Conservation (phyloP, 768 basidiomycete species). For the Termitomyces sp. region DNA sequence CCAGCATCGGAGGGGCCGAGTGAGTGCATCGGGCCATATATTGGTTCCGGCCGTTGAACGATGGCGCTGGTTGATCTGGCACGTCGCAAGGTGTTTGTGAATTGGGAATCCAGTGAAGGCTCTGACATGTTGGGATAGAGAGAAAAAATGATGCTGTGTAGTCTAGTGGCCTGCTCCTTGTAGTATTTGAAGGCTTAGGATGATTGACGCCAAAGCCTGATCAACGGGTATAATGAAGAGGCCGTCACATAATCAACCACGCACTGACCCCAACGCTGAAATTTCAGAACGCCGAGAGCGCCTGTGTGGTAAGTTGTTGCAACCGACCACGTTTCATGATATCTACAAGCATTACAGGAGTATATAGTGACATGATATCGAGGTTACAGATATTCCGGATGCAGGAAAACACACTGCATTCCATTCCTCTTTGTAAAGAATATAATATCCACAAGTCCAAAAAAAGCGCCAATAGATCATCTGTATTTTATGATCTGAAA, state of each 20-base stretch:
- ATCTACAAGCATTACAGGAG: not conserved
- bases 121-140: conserved; percentile 2
- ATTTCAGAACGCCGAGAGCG: no score
- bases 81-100: conserved; percentile 26
- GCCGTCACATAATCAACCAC: no score
- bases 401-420: not conserved
- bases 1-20: conserved; percentile 13
- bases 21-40: conserved; percentile 13
- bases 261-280: no score
- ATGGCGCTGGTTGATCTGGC: conserved; percentile 36
- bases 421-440: not conserved
- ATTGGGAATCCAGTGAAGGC: conserved; percentile 11
- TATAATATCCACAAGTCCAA: not conserved
- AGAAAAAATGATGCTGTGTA: not conserved
- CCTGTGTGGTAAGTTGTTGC: no score
- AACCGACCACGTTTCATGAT: no score
- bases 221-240: no score
- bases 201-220: not conserved
- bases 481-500: not conserved
- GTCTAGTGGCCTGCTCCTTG: not conserved
- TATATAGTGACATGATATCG: not conserved
- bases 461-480: not conserved
- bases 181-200: not conserved
- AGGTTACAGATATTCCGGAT: not conserved
- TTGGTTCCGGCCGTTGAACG: conserved; percentile 24